Evolutionary conservation across 2,329 filamentous ascomycete species (phyloP).

Genomic region (Ilyonectria sp.): DNA sequence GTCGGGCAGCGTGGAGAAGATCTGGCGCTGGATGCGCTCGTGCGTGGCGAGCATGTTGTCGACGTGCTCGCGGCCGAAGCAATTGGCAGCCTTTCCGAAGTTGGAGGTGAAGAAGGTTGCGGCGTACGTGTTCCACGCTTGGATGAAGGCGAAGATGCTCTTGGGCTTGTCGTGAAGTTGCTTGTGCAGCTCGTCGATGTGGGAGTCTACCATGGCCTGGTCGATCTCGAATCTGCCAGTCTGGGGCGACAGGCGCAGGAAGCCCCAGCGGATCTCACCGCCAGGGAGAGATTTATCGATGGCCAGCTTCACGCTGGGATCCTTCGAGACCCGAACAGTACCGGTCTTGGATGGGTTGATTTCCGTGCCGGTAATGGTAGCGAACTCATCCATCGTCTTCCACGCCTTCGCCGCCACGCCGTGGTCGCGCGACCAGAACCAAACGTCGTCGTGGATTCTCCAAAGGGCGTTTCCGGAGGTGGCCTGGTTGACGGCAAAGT

Average conservation of each 20-base stretch:
- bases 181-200: constrained; percentile 71
- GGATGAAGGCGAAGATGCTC: constrained; percentile 63
- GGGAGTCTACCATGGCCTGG: constrained; percentile 69
- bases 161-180: constrained; percentile 69
- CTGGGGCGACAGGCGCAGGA: constrained; percentile 67
- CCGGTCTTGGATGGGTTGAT: constrained; percentile 70
- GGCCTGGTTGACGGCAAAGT: constrained; percentile 73
- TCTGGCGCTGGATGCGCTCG: constrained; percentile 62
- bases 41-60: constrained; percentile 67
- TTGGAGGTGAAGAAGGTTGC: constrained; percentile 67
- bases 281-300: constrained; percentile 58
- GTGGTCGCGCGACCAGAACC: constrained; percentile 75
- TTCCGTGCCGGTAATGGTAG: constrained; percentile 67
- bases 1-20: constrained; percentile 58
- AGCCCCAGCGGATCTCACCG: constrained; percentile 68
- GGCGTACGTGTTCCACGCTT: constrained; percentile 68
- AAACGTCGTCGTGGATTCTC: constrained; percentile 76
- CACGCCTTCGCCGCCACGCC: constrained; percentile 70
- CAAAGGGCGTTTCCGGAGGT: constrained; percentile 70
- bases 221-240: constrained; percentile 73
- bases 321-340: constrained; percentile 57
- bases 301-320: constrained; percentile 29
- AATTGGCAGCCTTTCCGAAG: constrained; percentile 67
- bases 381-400: constrained; percentile 70
- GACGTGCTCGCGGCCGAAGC: constrained; percentile 66